These are phyloP conservation scores for Metschnikowia arizonensis DNA, from an alignment of 805 yeast species.

Conservation along the genomic window DNA sequence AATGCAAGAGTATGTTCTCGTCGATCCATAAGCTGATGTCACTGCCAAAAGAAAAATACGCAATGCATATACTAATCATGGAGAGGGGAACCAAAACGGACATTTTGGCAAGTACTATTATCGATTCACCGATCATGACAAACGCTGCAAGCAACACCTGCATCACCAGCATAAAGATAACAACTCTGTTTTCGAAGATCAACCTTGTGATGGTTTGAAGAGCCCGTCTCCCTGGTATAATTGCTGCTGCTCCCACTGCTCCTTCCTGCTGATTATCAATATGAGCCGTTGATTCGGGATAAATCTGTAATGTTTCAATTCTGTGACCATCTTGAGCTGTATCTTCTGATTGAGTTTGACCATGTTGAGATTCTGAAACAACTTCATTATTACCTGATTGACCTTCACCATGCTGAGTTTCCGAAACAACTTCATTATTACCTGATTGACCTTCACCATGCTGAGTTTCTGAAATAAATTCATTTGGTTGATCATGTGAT, in stretches of 20 bases:
- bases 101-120: conserved; percentile 5
- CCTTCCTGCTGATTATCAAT: too few relatives aligned
- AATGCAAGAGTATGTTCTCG: conserved; percentile 6
- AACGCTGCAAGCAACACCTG: conserved; percentile 7
- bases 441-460: too few relatives aligned
- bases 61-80: neutral
- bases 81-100: conserved; percentile 7
- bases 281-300: neutral
- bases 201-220: neutral
- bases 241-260: neutral
- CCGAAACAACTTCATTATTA: neutral
- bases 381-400: too few relatives aligned
- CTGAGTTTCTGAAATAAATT: neutral
- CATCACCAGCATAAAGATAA: conserved; percentile 4
- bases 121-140: conserved; percentile 8
- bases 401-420: too few relatives aligned
- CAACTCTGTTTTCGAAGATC: conserved; percentile 3
- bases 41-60: conserved; percentile 12
- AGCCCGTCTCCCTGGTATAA: neutral
- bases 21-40: conserved; percentile 16
- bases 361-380: neutral
- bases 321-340: too few relatives aligned
- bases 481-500: neutral
- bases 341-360: neutral
- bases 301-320: neutral